phyloP scores from a whole-genome alignment of 495 filamentous ascomycete genomes.

The Sordaria brevicollis region DNA sequence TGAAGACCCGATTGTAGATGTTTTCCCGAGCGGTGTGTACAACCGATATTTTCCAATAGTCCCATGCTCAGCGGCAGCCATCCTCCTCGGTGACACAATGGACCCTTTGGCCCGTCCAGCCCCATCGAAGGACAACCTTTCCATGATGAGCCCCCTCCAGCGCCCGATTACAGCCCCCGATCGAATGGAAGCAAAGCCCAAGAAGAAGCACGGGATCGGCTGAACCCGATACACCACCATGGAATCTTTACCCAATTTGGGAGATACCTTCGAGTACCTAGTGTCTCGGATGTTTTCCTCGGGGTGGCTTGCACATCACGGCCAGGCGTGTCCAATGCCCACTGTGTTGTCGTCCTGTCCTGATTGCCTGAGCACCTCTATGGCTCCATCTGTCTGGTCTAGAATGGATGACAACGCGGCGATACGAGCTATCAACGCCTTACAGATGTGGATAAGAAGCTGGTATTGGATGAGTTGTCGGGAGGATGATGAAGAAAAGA shows the following conservation, averaged over 20 bases:
- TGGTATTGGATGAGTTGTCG: not conserved
- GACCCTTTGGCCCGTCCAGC: not conserved
- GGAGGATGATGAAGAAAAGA: not conserved
- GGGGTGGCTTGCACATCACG: not conserved
- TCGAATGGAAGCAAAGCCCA: not conserved
- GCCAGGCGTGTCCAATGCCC: no score
- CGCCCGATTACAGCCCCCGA: not conserved
- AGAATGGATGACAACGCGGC: not conserved
- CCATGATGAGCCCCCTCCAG: not conserved
- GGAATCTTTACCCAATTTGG: not conserved
- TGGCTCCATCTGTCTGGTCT: not conserved
- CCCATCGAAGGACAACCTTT: not conserved
- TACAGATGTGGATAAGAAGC: not conserved
- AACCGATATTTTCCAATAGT: not conserved
- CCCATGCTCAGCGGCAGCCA: not conserved
- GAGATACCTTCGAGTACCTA: not conserved
- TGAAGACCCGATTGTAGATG: not conserved
- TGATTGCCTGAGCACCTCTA: not conserved
- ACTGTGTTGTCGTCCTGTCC: not conserved
- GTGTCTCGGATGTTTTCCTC: not conserved
- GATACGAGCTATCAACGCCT: not conserved
- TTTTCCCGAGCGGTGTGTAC: not conserved
- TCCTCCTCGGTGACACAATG: not conserved
- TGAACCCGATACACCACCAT: not conserved
- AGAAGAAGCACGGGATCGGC: not conserved